A percentile compares a stretch with the other conserved stretches of the same genome.
phyloP scores from a whole-genome alignment of 1,284 basidiomycete genomes.

The Trichosporon coremiiforme region DNA sequence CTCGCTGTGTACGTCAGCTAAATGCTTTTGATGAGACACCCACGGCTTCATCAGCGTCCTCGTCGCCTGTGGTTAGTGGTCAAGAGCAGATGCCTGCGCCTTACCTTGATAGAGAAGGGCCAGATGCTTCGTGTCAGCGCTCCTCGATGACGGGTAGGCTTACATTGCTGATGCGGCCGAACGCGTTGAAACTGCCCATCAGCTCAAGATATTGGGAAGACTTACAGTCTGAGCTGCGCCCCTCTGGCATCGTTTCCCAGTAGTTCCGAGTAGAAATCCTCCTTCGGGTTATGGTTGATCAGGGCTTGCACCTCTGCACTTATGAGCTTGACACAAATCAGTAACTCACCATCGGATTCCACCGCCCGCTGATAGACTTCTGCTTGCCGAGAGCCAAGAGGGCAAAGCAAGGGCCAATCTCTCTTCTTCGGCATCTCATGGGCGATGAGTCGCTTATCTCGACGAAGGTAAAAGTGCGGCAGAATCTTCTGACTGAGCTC shows the following conservation, averaged over 20 bases:
- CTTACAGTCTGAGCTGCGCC: conserved; percentile 47
- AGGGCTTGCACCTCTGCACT: conserved; percentile 54
- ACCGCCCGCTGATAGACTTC: conserved; percentile 56
- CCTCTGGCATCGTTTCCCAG: conserved; percentile 38
- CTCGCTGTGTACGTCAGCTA: conserved; percentile 30
- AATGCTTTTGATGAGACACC: neutral
- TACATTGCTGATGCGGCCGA: conserved; percentile 53
- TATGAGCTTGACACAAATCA: neutral
- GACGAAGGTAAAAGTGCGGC: conserved; percentile 58
- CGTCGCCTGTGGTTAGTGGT: conserved; percentile 32
- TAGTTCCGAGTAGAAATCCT: conserved; percentile 13
- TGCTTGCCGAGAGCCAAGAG: conserved; percentile 55
- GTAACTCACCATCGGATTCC: conserved; percentile 42
- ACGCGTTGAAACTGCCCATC: conserved; percentile 43
- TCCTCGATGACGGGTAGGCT: conserved; percentile 21
- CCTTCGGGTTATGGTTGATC: conserved; percentile 45
- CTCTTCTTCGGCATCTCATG: conserved; percentile 58
- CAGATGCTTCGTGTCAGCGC: conserved; percentile 42
- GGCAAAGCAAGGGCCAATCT: conserved; percentile 60
- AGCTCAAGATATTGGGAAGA: neutral
- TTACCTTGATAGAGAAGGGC: conserved; percentile 50
- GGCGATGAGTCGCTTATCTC: conserved; percentile 58
- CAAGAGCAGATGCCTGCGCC: neutral
- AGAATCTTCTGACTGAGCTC: conserved; percentile 52
- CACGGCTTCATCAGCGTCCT: conserved; percentile 41